These are phyloP conservation scores for Leptographium flavum DNA, from an alignment of 2,329 filamentous ascomycete species.

Conservation along the genomic window DNA sequence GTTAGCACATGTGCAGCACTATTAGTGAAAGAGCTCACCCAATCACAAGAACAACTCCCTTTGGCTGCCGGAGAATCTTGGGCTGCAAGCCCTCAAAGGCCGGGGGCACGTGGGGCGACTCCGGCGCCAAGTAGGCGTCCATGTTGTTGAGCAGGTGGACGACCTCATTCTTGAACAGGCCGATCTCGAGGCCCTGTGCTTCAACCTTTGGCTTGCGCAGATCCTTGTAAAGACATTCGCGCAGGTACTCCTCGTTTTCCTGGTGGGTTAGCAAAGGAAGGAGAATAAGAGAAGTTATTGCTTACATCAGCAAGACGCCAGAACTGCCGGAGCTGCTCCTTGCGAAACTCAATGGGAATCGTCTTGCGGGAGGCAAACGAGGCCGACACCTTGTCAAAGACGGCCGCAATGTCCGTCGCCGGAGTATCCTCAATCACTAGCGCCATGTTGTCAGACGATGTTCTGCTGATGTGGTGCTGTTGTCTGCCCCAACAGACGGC, in stretches of 20 bases:
- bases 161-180: slow-evolving; percentile 19
- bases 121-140: slow-evolving; percentile 17
- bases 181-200: slow-evolving; percentile 17
- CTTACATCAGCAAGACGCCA: slow-evolving; percentile 23
- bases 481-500: neutral
- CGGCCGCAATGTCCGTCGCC: neutral
- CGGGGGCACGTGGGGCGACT: slow-evolving; percentile 21
- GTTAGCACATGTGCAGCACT: neutral
- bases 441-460: neutral
- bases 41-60: slow-evolving; percentile 28
- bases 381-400: neutral
- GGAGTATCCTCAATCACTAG: neutral
- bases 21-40: slow-evolving; percentile 9
- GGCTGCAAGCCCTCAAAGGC: slow-evolving; percentile 15
- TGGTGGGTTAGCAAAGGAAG: neutral
- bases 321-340: slow-evolving; percentile 25
- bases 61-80: slow-evolving; percentile 21
- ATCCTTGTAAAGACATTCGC: slow-evolving; percentile 20
- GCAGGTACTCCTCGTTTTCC: slow-evolving; percentile 21
- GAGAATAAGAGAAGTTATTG: too few relatives aligned
- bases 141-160: slow-evolving; percentile 22
- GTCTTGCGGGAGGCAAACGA: slow-evolving; percentile 14
- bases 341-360: slow-evolving; percentile 23
- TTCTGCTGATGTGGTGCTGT: neutral
- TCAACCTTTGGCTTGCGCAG: slow-evolving; percentile 22